Evolutionary conservation across 2,329 filamentous ascomycete genomes (phyloP), one percentile per base, ranked within the genome.

Genomic region (Blastomyces gilchristii): DNA sequence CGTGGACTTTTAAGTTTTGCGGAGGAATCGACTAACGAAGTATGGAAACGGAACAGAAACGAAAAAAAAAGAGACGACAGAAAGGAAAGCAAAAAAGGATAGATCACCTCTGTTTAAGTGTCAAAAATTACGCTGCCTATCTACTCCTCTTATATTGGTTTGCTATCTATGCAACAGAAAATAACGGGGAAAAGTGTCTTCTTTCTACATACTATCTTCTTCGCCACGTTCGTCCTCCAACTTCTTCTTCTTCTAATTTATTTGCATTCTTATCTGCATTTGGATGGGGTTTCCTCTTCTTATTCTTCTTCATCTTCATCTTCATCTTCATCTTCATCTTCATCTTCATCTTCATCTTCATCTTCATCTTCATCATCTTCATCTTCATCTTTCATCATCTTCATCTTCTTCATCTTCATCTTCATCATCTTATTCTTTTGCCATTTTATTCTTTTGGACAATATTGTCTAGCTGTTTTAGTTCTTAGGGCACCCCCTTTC

Each of bases 1-100:
- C 78, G 81, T 81, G 62, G 89, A 91, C 72, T 91, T 91, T 73
- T 90, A 79, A 82, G 8, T 50, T 56, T 54, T 37, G 11, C 34
- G 34, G 34, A 37, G 34, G 34, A 37, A 37, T 37, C 34, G 34
- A 37, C 11, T 37, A 37, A 37, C 8, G 34, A 37, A 37, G 34
- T 2, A 7, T 31, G 16, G 28, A 54, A 45, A 34, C 5, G 14
- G 4, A 53, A 18, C 14, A 53, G 14, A 53, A 53, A 12, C 12
- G 14, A 16, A 34, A 34, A 18, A 53, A 39, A 22, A 53, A 39
- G 12, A 45, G 28, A 31, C 34, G 18, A 58, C 41, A 22, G 11
- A 43, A 39, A 22, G 22, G 18, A 3, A 43, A 16, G 1, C 5
- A 14, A 22, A 22, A 37, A 25, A 49, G 1, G 45, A 49, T 7